Conservation (phyloP, 306 rosid species). For the Cyamopsis tetragonoloba region DNA sequence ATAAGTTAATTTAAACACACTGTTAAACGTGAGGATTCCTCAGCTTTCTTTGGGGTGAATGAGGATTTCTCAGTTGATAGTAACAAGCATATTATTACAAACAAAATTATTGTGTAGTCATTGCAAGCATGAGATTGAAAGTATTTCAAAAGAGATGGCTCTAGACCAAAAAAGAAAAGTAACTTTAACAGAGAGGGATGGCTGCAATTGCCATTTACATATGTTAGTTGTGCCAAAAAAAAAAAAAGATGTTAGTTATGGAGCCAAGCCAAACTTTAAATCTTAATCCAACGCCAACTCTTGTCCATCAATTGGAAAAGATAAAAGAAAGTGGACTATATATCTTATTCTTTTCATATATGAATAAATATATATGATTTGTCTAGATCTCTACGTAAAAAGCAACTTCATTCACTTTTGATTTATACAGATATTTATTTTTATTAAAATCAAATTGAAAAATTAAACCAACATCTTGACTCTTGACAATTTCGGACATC, state of each 20-base stretch:
- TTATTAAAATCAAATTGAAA: neutral
- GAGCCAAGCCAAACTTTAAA: conserved; percentile 21
- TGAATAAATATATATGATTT: too few species aligned
- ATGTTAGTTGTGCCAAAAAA: too few species aligned
- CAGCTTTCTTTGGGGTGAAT: too few species aligned
- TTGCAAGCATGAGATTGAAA: neutral
- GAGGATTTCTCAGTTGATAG: too few species aligned
- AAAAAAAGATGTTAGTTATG: too few species aligned
- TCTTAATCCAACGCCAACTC: conserved; percentile 18
- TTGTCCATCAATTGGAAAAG: neutral
- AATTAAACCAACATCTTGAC: neutral
- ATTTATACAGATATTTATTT: neutral
- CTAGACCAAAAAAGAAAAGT: too few species aligned
- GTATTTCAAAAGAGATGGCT: neutral
- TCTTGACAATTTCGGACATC: neutral
- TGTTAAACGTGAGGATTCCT: too few species aligned
- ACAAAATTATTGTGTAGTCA: too few species aligned
- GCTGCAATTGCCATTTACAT: too few species aligned
- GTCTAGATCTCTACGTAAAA: neutral
- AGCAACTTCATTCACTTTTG: neutral
- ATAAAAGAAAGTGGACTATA: neutral
- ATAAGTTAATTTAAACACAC: too few species aligned
- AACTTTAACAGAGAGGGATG: too few species aligned
- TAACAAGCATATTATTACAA: too few species aligned
- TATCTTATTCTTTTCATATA: conserved; percentile 4